Conservation (phyloP, 306 rosid genomes). For the Casuarina equisetifolia region DNA sequence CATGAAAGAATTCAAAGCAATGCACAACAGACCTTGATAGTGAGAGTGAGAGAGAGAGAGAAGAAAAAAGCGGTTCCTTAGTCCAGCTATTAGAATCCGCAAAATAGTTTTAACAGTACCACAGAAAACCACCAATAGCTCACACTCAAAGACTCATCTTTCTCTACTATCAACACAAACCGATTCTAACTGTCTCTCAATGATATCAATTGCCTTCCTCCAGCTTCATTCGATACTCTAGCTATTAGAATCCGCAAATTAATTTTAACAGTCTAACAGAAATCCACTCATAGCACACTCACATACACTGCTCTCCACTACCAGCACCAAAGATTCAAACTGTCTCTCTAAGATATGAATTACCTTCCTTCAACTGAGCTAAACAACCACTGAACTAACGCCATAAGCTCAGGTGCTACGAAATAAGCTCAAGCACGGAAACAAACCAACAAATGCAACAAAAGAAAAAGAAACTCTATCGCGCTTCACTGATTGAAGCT, state of each 20-base stretch:
- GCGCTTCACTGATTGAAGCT: constrained; percentile 14
- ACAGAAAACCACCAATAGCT: neutral
- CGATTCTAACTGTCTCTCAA: neutral
- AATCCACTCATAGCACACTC: no score
- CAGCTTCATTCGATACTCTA: neutral
- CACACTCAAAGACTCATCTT: neutral
- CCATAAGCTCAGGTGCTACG: no score
- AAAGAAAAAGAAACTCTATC: neutral
- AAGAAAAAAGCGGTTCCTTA: neutral
- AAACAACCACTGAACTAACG: no score
- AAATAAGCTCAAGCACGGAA: neutral
- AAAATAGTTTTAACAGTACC: neutral
- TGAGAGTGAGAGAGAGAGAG: neutral
- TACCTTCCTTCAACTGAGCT: no score
- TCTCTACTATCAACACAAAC: neutral
- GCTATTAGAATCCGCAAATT: neutral
- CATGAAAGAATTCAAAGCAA: neutral
- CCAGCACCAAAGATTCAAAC: no score
- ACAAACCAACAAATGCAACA: neutral
- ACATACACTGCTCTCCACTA: no score
- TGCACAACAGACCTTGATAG: neutral
- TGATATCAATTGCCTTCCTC: neutral
- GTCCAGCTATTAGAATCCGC: neutral
- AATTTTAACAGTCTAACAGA: no score
- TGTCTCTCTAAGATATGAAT: no score